Evolutionary conservation across 345 rosid species (phyloP).

Genomic region (Boechera stricta): DNA sequence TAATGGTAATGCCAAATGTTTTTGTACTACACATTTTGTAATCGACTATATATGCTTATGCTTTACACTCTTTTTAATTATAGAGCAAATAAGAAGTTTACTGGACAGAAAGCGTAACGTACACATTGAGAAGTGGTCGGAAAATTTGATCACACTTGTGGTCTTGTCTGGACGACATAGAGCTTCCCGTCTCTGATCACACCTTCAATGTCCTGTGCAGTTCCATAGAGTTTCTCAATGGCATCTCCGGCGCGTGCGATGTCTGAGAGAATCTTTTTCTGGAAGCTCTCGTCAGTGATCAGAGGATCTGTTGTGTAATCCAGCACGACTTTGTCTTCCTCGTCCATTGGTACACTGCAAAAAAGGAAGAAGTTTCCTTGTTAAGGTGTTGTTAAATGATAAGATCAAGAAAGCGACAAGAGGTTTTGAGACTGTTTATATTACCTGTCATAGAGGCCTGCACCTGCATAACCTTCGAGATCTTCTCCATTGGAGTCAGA

Average conservation of each 20-base stretch:
- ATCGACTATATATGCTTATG: conserved; percentile 28
- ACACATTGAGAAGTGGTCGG: conserved; percentile 3
- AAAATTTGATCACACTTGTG: conserved; percentile 71
- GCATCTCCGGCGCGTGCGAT: conserved; percentile 80
- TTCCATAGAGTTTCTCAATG: conserved; percentile 84
- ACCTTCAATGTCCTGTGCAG: conserved; percentile 97
- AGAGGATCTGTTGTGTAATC: conserved; percentile 85
- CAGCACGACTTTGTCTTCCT: conserved; percentile 76
- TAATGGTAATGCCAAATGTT: conserved; percentile 17
- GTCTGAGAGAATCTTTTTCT: conserved; percentile 65
- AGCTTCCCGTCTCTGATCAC: conserved; percentile 85
- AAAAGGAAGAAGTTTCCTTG: conserved; percentile 16
- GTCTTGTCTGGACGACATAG: conserved; percentile 94
- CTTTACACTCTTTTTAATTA: conserved; percentile 27
- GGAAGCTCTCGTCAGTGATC: conserved; percentile 69
- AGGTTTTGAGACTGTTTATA: conserved; percentile 3
- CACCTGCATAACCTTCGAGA: conserved; percentile 99
- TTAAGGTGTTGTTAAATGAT: conserved; percentile 8
- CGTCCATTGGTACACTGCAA: conserved; percentile 95
- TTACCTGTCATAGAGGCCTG: conserved; percentile 99
- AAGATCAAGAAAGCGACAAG: conserved; percentile 5
- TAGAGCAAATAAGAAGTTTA: conserved; percentile 26
- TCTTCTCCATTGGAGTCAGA: conserved; percentile 99
- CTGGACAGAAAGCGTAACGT: conserved; percentile 14
- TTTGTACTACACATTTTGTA: conserved; percentile 16